Evolutionary conservation across 306 rosid species (phyloP).

Genomic region (Cucurbita ficifolia): DNA sequence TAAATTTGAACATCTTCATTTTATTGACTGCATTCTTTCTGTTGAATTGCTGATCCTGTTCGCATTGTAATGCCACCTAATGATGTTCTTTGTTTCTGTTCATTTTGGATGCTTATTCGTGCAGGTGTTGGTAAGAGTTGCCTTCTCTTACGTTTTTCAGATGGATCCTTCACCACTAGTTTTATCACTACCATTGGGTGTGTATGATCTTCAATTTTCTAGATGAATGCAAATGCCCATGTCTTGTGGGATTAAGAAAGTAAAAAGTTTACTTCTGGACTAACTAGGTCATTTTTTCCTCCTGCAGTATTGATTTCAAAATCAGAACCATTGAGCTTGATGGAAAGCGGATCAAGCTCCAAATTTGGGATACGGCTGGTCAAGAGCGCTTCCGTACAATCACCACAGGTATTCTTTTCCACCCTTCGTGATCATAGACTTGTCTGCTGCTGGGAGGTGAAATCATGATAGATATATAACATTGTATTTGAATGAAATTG

Average conservation of each 20-base stretch:
- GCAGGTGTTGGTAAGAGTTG: constrained; percentile 99
- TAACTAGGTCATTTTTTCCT: constrained; percentile 8
- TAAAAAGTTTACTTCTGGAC: constrained; percentile 9
- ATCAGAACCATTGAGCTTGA: constrained; percentile 88
- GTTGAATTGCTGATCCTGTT: neutral
- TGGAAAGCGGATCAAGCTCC: constrained; percentile 84
- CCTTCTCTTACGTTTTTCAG: constrained; percentile 91
- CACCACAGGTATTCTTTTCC: constrained; percentile 51
- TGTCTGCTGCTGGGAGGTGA: neutral
- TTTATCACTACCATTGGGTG: constrained; percentile 94
- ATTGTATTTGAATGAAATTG: neutral
- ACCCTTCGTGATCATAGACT: neutral
- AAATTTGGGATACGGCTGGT: constrained; percentile 99
- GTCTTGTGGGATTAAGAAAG: neutral
- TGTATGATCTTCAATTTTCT: constrained; percentile 10
- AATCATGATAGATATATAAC: neutral
- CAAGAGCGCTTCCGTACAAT: constrained; percentile 95
- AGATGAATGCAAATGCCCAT: neutral
- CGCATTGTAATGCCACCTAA: neutral
- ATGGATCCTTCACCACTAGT: constrained; percentile 89
- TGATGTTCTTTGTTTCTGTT: neutral
- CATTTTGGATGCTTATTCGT: constrained; percentile 8
- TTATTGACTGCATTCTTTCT: neutral
- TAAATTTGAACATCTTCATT: neutral
- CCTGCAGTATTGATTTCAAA: constrained; percentile 84